Evolutionary conservation across 257 asterid genomes (phyloP).

Genomic region (Perilla frutescens): DNA sequence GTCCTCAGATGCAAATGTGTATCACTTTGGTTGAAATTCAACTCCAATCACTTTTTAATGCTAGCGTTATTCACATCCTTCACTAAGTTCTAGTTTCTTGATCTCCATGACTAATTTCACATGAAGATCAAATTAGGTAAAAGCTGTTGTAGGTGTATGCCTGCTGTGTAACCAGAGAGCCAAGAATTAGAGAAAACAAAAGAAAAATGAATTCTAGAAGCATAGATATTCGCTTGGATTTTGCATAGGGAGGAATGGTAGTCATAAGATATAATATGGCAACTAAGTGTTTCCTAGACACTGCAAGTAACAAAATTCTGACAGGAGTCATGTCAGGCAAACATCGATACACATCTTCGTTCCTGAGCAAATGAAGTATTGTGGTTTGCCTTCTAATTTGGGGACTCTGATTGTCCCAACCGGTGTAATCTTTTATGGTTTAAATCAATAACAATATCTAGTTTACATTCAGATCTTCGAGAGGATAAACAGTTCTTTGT

Average conservation of each 20-base stretch:
- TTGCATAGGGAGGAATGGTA: neutral
- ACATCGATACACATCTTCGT: neutral
- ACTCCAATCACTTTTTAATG: neutral
- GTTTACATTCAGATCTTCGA: conserved; percentile 57
- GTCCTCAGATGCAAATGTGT: neutral
- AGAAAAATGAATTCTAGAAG: neutral
- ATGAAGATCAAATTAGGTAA: conserved; percentile 1
- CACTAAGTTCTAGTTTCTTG: neutral
- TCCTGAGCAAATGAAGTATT: neutral
- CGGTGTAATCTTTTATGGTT: conserved; percentile 6
- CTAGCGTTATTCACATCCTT: neutral
- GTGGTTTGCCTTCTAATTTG: conserved; percentile 1
- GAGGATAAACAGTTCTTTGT: conserved; percentile 61
- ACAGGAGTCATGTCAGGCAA: neutral
- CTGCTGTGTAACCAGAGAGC: neutral
- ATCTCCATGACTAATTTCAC: neutral
- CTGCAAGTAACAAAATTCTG: neutral
- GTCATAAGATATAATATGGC: conserved; percentile 13
- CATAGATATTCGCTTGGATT: neutral
- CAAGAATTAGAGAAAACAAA: neutral
- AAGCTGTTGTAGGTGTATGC: neutral
- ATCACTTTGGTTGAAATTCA: neutral
- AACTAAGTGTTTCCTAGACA: conserved; percentile 1
- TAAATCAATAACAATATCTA: conserved; percentile 16
- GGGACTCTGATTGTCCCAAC: neutral